Conservation (phyloP, 164 flowering plant species). For the Vitis rotundifolia region DNA sequence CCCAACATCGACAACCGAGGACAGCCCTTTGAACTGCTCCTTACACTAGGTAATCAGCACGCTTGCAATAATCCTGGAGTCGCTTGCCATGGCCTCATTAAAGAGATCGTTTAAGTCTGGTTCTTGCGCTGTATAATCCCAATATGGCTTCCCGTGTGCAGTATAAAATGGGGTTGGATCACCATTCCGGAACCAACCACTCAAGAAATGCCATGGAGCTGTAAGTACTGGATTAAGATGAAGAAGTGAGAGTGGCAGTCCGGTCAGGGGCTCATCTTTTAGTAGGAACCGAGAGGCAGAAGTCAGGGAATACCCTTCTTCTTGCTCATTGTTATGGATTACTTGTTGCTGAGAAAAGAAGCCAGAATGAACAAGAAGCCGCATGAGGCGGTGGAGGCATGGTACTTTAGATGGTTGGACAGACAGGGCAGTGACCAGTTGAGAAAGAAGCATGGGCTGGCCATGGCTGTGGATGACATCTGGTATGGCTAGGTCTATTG, state of each 20-base stretch:
- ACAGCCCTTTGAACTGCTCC: too few species aligned
- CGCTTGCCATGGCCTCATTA: conserved; percentile 22
- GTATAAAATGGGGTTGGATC: conserved; percentile 23
- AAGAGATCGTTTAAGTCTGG: conserved; percentile 4
- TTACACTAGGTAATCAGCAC: too few species aligned
- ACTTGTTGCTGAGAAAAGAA: background rate
- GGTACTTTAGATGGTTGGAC: conserved; percentile 21
- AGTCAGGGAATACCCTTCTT: conserved; percentile 32
- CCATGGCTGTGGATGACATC: too few species aligned
- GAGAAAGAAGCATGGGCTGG: conserved; percentile 14
- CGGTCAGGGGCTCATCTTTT: conserved; percentile 22
- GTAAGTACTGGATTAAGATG: conserved; percentile 29
- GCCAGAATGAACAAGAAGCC: conserved; percentile 11
- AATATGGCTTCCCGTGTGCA: conserved; percentile 18
- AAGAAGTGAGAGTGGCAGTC: conserved; percentile 14
- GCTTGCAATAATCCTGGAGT: background rate
- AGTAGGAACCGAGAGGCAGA: conserved; percentile 33
- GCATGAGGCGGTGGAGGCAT: conserved; percentile 33
- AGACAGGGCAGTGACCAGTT: conserved; percentile 18
- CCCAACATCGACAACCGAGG: too few species aligned
- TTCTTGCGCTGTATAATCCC: conserved; percentile 14
- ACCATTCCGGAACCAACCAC: conserved; percentile 21
- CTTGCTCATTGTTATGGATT: background rate
- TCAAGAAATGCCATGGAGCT: conserved; percentile 19
- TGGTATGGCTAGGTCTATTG: too few species aligned